Percentiles rank a stretch among this genome's conserved stretches.
phyloP scores from a whole-genome alignment of 2,329 filamentous ascomycete species.

The Tympanopsis confertula region DNA sequence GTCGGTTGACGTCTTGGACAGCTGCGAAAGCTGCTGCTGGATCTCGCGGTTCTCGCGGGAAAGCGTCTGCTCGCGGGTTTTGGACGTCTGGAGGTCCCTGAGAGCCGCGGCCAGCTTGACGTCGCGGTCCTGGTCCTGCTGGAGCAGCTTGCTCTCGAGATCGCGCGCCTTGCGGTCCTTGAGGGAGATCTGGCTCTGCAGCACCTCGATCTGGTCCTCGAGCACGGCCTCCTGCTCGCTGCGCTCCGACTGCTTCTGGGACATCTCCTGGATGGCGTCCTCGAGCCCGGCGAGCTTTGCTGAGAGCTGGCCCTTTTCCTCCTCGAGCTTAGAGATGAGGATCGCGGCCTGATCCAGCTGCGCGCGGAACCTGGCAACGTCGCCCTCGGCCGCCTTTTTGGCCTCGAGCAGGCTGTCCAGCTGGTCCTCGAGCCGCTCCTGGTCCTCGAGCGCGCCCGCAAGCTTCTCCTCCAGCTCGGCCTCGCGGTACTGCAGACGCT shows the following conservation, averaged over 20 bases:
- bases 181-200: conserved; percentile 77
- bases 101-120: conserved; percentile 67
- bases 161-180: conserved; percentile 87
- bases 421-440: conserved; percentile 87
- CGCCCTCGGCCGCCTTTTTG: conserved; percentile 78
- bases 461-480: conserved; percentile 87
- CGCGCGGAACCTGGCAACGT: conserved; percentile 64
- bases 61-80: conserved; percentile 65
- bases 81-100: conserved; percentile 68
- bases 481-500: conserved; percentile 85
- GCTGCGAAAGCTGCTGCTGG: conserved; percentile 71
- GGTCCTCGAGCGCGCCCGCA: conserved; percentile 80
- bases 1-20: conserved; percentile 84
- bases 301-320: conserved; percentile 69
- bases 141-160: conserved; percentile 71
- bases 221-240: conserved; percentile 66
- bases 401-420: conserved; percentile 78
- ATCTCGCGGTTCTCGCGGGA: conserved; percentile 70
- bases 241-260: conserved; percentile 58
- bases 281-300: conserved; percentile 52
- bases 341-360: conserved; percentile 86
- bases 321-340: conserved; percentile 75
- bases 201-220: conserved; percentile 75
- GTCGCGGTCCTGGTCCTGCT: conserved; percentile 79
- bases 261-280: conserved; percentile 61